phyloP scores from a whole-genome alignment of 1,284 basidiomycete genomes.

The Vanrija sp. region DNA sequence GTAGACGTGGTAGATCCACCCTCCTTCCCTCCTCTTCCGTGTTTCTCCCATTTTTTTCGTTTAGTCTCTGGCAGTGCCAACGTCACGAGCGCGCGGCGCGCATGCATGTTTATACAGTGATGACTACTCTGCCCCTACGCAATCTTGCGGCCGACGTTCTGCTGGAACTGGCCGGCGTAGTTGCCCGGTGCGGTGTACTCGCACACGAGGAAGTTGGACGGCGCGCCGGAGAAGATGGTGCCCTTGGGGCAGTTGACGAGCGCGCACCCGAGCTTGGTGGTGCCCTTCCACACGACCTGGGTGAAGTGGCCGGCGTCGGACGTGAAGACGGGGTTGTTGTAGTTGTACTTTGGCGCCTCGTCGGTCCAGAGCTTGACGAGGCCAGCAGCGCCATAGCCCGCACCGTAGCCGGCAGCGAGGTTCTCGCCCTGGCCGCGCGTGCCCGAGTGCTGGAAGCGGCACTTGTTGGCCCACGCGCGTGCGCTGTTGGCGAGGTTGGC shows the following conservation, averaged over 20 bases:
- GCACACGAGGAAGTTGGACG: conserved; percentile 17
- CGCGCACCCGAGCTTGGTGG: conserved; percentile 39
- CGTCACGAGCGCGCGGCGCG: no score
- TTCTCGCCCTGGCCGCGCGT: conserved; percentile 4
- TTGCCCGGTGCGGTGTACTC: conserved; percentile 30
- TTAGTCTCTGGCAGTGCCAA: no score
- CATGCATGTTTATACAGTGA: no score
- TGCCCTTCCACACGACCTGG: conserved; percentile 44
- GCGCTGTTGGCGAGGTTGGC: conserved; percentile 7
- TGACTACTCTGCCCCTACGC: no score
- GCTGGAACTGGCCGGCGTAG: conserved; percentile 6
- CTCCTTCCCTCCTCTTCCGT: no score
- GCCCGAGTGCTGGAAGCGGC: conserved; percentile 4
- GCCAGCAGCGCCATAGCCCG: conserved; percentile 20
- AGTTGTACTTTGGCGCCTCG: conserved; percentile 25
- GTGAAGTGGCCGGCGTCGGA: conserved; percentile 37
- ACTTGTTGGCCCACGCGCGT: neutral
- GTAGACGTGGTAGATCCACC: no score
- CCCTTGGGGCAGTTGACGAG: conserved; percentile 18
- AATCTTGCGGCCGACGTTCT: no score
- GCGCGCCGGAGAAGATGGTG: neutral
- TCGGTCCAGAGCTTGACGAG: conserved; percentile 34
- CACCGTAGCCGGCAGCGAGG: conserved; percentile 24
- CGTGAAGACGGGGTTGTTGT: conserved; percentile 27
- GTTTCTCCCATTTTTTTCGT: no score